Evolutionary conservation across 148 eudicot genomes (phyloP).

Genomic region (Polygonum maritimum): DNA sequence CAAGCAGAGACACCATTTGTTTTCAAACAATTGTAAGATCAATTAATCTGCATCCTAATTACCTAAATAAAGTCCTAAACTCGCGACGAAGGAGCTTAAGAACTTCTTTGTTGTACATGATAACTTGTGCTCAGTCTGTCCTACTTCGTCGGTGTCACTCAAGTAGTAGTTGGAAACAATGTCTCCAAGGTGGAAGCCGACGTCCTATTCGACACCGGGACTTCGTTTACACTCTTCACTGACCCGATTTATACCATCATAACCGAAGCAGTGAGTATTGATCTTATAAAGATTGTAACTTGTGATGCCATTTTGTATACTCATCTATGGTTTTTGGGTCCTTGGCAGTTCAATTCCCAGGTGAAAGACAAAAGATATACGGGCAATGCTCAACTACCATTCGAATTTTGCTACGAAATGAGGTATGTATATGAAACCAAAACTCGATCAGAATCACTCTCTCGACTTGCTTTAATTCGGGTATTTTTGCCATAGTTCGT

Average conservation of each 20-base stretch:
- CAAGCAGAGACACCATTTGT: constrained; percentile 66
- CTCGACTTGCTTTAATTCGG: neutral
- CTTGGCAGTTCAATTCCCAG: constrained; percentile 31
- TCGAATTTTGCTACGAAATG: constrained; percentile 44
- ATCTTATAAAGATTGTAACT: neutral
- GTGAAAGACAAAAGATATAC: constrained; percentile 27
- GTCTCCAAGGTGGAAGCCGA: constrained; percentile 26
- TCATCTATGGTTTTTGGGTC: neutral
- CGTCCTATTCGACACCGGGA: constrained; percentile 79
- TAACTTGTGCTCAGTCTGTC: constrained; percentile 25
- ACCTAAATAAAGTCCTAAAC: too few species aligned
- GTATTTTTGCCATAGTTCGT: neutral
- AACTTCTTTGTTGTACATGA: too few species aligned
- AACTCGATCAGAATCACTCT: too few species aligned
- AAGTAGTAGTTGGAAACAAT: constrained; percentile 38
- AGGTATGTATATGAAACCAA: constrained; percentile 20
- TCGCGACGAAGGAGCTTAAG: too few species aligned
- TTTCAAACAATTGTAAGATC: constrained; percentile 11
- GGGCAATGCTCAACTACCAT: constrained; percentile 26
- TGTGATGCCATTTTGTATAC: neutral
- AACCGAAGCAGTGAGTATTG: constrained; percentile 42
- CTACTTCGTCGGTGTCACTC: constrained; percentile 51
- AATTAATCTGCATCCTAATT: neutral
- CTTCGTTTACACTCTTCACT: constrained; percentile 69
- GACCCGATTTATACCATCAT: constrained; percentile 64